phyloP scores from a whole-genome alignment of 176 grass and related monocot genomes.

The Oryza rufipogon region DNA sequence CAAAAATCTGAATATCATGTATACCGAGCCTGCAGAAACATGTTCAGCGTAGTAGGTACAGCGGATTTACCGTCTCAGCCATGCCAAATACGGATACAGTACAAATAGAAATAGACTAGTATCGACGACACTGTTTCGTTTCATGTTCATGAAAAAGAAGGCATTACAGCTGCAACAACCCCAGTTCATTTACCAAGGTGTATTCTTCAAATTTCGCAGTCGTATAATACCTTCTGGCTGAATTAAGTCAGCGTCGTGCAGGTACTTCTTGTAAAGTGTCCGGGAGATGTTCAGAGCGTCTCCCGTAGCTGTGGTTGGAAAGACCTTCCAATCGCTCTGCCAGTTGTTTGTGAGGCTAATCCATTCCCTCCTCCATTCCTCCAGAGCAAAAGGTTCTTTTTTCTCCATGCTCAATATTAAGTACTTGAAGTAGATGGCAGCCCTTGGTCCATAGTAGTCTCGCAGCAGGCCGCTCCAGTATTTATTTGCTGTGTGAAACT shows the following conservation, averaged over 20 bases:
- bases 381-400: conserved; percentile 49
- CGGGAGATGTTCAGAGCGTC: conserved; percentile 60
- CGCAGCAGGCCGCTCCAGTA: conserved; percentile 82
- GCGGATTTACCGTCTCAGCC: not conserved
- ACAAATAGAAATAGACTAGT: not conserved
- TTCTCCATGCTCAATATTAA: conserved; percentile 60
- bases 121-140: not conserved
- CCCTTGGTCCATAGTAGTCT: conserved; percentile 75
- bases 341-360: conserved; percentile 78
- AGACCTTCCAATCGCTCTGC: conserved; percentile 66
- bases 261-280: conserved; percentile 56
- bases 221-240: not conserved
- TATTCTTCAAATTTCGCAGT: not conserved
- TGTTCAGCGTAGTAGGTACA: not conserved
- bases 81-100: not conserved
- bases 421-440: conserved; percentile 77
- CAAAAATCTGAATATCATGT: not conserved
- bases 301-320: conserved; percentile 53
- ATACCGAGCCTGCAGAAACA: not conserved
- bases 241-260: conserved; percentile 11
- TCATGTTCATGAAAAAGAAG: not conserved
- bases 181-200: not conserved
- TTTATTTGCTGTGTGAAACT: conserved; percentile 69
- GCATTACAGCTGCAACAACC: not conserved
- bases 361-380: conserved; percentile 82